These are phyloP conservation scores for Coniochaeta prunicola DNA, from an alignment of 2,329 filamentous ascomycete species.

Conservation along the genomic window DNA sequence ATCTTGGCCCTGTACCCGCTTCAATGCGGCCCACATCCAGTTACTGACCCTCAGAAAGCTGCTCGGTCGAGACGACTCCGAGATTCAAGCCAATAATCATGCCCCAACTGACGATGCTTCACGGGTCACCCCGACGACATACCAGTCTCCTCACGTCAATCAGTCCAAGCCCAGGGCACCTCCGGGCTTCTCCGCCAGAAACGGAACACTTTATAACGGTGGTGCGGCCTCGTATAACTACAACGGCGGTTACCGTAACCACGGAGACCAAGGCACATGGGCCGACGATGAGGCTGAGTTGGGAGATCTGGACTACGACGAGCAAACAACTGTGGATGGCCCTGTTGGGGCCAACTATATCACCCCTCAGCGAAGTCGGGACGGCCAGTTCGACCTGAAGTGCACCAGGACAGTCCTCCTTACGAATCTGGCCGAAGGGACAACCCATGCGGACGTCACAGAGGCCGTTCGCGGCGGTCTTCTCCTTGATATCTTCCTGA, in stretches of 20 bases:
- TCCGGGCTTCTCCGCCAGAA: not conserved
- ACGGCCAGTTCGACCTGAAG: conserved; percentile 24
- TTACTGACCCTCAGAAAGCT: conserved; percentile 9
- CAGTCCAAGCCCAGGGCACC: not conserved
- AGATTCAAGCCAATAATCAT: conserved; percentile 11
- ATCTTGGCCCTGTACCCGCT: not conserved
- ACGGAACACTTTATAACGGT: not conserved
- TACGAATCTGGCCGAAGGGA: conserved; percentile 51
- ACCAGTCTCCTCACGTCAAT: conserved; percentile 9
- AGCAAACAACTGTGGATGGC: conserved; percentile 9
- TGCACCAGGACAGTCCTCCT: conserved; percentile 54
- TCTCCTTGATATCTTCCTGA: conserved; percentile 61
- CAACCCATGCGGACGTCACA: conserved; percentile 59
- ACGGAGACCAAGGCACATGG: conserved; percentile 9
- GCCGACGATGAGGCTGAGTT: conserved; percentile 12
- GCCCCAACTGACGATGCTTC: conserved; percentile 2
- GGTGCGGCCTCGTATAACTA: conserved; percentile 1
- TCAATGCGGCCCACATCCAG: conserved; percentile 5
- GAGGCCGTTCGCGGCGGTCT: conserved; percentile 61
- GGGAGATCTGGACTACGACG: conserved; percentile 9
- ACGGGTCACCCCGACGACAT: not conserved
- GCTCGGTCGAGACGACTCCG: conserved; percentile 20
- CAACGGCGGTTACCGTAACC: conserved; percentile 4
- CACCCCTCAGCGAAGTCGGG: conserved; percentile 10
- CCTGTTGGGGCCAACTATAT: conserved; percentile 10